Evolutionary conservation across 1,284 basidiomycete genomes (phyloP).

Genomic region (Cerrena zonata): DNA sequence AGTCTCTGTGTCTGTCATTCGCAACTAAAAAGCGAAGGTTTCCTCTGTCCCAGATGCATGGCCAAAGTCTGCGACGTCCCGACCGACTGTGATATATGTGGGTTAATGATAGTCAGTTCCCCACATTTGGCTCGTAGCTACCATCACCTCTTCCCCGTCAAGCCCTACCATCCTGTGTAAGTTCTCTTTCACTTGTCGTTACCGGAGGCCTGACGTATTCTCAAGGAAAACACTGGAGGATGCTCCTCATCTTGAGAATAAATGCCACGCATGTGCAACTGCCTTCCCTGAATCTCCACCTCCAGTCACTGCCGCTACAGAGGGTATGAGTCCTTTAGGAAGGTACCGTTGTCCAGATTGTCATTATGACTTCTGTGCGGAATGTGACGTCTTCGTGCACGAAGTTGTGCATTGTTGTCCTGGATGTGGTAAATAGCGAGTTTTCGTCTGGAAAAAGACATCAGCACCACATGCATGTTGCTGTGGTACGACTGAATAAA

Average conservation of each 20-base stretch:
- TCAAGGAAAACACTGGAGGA: constrained; percentile 37
- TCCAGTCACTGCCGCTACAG: constrained; percentile 29
- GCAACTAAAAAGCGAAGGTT: constrained; percentile 83
- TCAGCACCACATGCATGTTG: no score
- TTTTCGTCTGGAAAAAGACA: no score
- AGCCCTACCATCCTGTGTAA: constrained; percentile 74
- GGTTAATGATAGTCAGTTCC: constrained; percentile 94
- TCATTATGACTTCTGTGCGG: constrained; percentile 51
- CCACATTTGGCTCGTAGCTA: constrained; percentile 95
- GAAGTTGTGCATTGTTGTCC: constrained; percentile 59
- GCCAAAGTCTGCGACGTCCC: constrained; percentile 95
- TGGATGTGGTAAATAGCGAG: constrained; percentile 43
- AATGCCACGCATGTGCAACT: constrained; percentile 71
- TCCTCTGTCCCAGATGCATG: constrained; percentile 89
- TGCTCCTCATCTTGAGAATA: constrained; percentile 26
- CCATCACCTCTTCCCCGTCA: constrained; percentile 89
- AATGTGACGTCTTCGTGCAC: constrained; percentile 63
- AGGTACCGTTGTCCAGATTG: constrained; percentile 67
- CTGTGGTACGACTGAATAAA: no score
- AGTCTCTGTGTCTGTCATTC: constrained; percentile 92
- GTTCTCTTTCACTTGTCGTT: constrained; percentile 28
- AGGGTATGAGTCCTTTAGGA: constrained; percentile 73
- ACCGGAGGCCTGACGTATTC: constrained; percentile 2
- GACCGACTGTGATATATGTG: constrained; percentile 95
- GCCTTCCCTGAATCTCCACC: constrained; percentile 39